Evolutionary conservation across 495 filamentous ascomycete species (phyloP).

Genomic region (Lichina pygmaea): DNA sequence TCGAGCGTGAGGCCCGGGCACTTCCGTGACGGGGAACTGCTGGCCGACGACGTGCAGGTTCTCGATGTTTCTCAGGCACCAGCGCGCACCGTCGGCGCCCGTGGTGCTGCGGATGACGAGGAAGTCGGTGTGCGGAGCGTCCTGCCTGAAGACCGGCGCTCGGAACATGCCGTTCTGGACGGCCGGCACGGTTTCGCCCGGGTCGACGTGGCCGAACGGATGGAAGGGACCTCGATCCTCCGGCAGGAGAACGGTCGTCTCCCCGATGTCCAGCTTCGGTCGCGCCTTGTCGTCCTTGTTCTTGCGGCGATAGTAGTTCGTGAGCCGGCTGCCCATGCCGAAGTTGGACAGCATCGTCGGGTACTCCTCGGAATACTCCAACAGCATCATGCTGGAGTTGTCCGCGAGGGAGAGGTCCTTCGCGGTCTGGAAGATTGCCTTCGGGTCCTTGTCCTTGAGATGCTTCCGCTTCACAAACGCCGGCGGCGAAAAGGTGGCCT

Average conservation of each 20-base stretch:
- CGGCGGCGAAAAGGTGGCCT: conserved; percentile 29
- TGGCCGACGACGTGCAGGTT: conserved; percentile 78
- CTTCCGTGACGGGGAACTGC: conserved; percentile 67
- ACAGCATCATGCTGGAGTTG: conserved; percentile 58
- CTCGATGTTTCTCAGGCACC: conserved; percentile 67
- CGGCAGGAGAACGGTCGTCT: conserved; percentile 59
- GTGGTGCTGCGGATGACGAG: conserved; percentile 60
- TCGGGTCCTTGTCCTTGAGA: conserved; percentile 43
- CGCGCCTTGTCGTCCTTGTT: conserved; percentile 48
- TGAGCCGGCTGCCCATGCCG: conserved; percentile 81
- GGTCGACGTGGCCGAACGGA: conserved; percentile 76
- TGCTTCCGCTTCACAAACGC: conserved; percentile 57
- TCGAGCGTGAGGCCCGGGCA: conserved; percentile 77
- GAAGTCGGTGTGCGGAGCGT: conserved; percentile 55
- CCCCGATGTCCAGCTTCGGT: conserved; percentile 56
- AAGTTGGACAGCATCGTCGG: conserved; percentile 82
- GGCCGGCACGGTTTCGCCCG: conserved; percentile 67
- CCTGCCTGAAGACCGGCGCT: conserved; percentile 76
- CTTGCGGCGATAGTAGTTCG: conserved; percentile 89
- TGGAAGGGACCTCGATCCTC: conserved; percentile 91
- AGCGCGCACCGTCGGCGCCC: conserved; percentile 39
- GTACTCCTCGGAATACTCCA: conserved; percentile 90
- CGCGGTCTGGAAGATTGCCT: conserved; percentile 44
- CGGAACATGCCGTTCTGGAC: conserved; percentile 89
- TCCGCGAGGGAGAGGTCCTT: conserved; percentile 63